phyloP scores from a whole-genome alignment of 2,329 filamentous ascomycete genomes.

The Fusarium sp. region DNA sequence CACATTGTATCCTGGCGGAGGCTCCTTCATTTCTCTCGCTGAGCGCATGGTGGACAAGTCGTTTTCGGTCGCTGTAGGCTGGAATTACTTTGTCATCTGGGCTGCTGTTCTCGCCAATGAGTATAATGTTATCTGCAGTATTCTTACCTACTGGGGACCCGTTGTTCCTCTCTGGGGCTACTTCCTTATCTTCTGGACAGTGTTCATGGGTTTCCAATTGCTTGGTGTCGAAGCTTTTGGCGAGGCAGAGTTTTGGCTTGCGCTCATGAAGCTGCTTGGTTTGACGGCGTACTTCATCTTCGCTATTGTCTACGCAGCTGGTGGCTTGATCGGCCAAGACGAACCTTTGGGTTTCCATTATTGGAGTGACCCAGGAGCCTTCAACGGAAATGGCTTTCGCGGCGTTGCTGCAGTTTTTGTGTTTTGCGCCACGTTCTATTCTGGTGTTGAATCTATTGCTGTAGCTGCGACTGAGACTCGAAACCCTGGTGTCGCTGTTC shows the following conservation, averaged over 20 bases:
- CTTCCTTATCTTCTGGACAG: constrained; percentile 80
- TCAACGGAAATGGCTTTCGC: constrained; percentile 73
- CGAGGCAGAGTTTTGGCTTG: constrained; percentile 84
- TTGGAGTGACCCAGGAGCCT: constrained; percentile 78
- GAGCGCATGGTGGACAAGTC: constrained; percentile 79
- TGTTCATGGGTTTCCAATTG: constrained; percentile 76
- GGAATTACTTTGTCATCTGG: constrained; percentile 80
- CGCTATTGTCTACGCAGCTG: constrained; percentile 77
- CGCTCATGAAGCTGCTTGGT: constrained; percentile 76
- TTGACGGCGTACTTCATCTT: constrained; percentile 80
- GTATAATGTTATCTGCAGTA: constrained; percentile 76
- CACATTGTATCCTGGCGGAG: constrained; percentile 77
- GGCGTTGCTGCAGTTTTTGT: constrained; percentile 75
- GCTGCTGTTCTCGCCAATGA: constrained; percentile 75
- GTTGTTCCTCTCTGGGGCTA: constrained; percentile 73
- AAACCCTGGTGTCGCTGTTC: constrained; percentile 68
- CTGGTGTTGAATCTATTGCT: constrained; percentile 73
- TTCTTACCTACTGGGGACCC: constrained; percentile 75
- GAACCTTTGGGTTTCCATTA: constrained; percentile 76
- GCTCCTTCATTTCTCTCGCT: constrained; percentile 77
- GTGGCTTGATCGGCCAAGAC: constrained; percentile 69
- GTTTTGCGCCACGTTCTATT: constrained; percentile 77
- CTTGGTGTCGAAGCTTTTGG: constrained; percentile 80
- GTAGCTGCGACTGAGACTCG: constrained; percentile 72
- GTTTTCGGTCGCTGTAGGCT: constrained; percentile 75